Base-by-base conservation (phyloP, 176 grass and related monocot genomes). In the Musa itinerans region DNA sequence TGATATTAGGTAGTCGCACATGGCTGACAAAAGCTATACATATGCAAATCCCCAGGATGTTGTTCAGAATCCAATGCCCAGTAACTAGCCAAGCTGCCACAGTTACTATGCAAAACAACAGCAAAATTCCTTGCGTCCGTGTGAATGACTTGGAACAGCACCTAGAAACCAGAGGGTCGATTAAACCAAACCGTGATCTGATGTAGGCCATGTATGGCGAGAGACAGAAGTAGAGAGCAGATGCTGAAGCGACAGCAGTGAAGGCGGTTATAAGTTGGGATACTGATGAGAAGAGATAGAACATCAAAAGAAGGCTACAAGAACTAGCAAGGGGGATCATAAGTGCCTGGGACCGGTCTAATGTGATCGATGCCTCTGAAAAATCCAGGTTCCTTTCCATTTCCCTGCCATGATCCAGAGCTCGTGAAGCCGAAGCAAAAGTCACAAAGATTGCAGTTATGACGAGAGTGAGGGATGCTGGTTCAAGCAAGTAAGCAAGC, bases 21-120 rank as follows among this genome's bases (percentile, higher is more conserved):
- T 99, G 95, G 71, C 90, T 94, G 78, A 99, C 95, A 77, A 94
- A 99, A 24, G 95, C 89, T 50, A 94, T 88, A 76, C 95, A 99
- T 78, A 99, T 94, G 66, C 84, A 94, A 67, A 94, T 88, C 7
- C 95, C 95, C 48, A 99, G 76, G 10, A 93, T 1, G 53, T 99
- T 99, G 73, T 99, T 99, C 15, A 99, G 74, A 72, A 99, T 43
- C 95, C 95, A 99, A 85, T 99, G 88, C 59, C 95, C 95, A 64
- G 95, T 87, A 50, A 99, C 83, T 56, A 99, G 43, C 95, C 95
- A 99, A 34, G 81, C 80, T 22, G 74, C 77, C 70, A 99, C 83
- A 9, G 66, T 85, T 69, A 50, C 19, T 78, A 94, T 81, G 29
- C 84, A 99, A 73, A 92, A 79, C 14, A 92, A 3, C 74, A 94